Evolutionary conservation across 2,329 filamentous ascomycete genomes (phyloP), one percentile per base, ranked within the genome.

Genomic region (Cladosporium sp.): DNA sequence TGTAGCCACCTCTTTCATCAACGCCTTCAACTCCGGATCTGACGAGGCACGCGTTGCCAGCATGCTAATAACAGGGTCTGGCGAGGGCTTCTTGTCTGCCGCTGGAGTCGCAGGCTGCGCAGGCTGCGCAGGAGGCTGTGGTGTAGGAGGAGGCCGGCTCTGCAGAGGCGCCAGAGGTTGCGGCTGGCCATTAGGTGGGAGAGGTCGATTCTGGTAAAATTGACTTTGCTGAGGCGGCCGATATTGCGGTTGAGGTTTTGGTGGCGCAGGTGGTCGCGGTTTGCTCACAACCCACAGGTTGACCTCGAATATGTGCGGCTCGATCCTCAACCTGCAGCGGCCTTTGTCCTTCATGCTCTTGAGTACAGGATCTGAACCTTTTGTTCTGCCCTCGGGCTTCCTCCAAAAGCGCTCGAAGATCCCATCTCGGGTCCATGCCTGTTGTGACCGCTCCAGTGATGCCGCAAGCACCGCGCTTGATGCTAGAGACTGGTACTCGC

Each of bases 1-100:
- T 28, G 84, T 83, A 0, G 88, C 88, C 0, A 93, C 88, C 49
- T 87, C 82, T 66, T 89, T 89, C 88, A 93, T 93, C 0, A 93
- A 74, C 34, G 86, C 83, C 53, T 89, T 84, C 9, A 93, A 73
- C 52, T 85, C 78, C 0, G 83, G 78, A 64, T 93, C 86, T 22
- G 81, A 82, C 0, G 85, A 86, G 6, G 88, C 88, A 58, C 82
- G 82, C 61, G 88, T 85, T 0, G 88, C 88, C 22, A 93, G 73
- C 58, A 87, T 83, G 46, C 89, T 84, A 52, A 93, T 92, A 41
- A 93, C 89, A 0, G 87, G 87, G 63, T 92, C 88, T n/a, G 66
- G 64, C 9, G 60, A 61, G 2, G 61, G 54, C 55, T 69, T 66
- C 49, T 60, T 63, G 13, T 61, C 59, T 16, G 59, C 59, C 4